phyloP scores from a whole-genome alignment of 352 stramenopile genomes.

The Pythium brassicae region DNA sequence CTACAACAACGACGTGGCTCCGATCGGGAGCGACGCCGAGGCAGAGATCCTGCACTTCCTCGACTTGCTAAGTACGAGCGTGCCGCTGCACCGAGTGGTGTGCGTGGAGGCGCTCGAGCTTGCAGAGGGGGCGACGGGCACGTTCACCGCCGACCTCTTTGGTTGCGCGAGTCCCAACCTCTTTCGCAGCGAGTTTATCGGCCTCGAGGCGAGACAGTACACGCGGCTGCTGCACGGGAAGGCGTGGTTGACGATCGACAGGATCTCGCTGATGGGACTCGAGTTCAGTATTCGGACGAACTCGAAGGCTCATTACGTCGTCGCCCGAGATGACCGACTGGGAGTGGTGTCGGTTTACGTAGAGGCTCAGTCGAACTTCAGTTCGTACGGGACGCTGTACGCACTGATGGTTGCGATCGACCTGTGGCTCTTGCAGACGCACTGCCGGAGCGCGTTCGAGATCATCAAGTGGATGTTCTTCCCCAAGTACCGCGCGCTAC shows the following conservation, averaged over 20 bases:
- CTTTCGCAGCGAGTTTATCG: conserved; percentile 34
- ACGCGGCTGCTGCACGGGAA: conserved; percentile 27
- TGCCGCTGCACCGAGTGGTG: conserved; percentile 28
- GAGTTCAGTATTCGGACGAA: conserved; percentile 52
- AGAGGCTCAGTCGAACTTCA: conserved; percentile 60
- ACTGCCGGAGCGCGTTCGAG: conserved; percentile 30
- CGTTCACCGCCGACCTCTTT: conserved; percentile 25
- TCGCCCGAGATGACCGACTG: conserved; percentile 9
- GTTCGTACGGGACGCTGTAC: conserved; percentile 52
- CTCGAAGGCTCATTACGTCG: conserved; percentile 24
- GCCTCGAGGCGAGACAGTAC: conserved; percentile 30
- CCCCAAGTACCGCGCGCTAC: conserved; percentile 1
- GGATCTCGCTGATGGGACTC: conserved; percentile 44
- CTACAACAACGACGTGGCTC: conserved; percentile 17
- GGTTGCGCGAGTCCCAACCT: conserved; percentile 43
- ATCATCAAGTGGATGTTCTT: conserved; percentile 28
- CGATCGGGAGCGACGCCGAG: conserved; percentile 45
- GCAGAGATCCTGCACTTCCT: conserved; percentile 44
- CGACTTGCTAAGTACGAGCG: conserved; percentile 35
- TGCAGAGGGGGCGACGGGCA: conserved; percentile 42
- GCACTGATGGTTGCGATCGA: conserved; percentile 37
- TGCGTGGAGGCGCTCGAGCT: too few relatives aligned
- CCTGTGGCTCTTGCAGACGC: conserved; percentile 22
- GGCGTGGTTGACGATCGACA: conserved; percentile 39
- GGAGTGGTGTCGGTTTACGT: conserved; percentile 14